These are phyloP conservation scores for Mangifera indica DNA, from an alignment of 345 rosid genomes.

Conservation along the genomic window DNA sequence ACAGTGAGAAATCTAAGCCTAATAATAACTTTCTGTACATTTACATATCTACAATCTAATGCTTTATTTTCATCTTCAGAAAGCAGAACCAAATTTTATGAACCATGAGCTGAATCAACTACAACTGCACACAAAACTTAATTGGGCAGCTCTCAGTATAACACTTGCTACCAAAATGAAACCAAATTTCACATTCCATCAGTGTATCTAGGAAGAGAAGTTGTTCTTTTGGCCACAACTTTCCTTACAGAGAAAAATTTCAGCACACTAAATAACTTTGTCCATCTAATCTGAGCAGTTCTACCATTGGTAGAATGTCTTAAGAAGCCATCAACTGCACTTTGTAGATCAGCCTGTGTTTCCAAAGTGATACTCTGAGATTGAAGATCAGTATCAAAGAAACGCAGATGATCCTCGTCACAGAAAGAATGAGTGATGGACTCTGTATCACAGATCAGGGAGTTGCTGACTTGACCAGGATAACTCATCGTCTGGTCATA, in stretches of 20 bases:
- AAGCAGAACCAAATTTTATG: conserved; percentile 10
- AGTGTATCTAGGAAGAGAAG: conserved; percentile 26
- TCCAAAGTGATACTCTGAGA: conserved; percentile 48
- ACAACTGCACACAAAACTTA: conserved; percentile 28
- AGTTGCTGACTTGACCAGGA: conserved; percentile 41
- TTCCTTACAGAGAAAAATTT: too few species aligned
- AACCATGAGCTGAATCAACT: conserved; percentile 20
- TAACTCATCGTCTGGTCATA: conserved; percentile 51
- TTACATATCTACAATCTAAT: conserved; percentile 23
- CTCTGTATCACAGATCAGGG: conserved; percentile 54
- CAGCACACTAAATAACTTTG: too few species aligned
- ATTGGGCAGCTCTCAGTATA: conserved; percentile 19
- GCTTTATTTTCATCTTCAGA: conserved; percentile 6
- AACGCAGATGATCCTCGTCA: conserved; percentile 67
- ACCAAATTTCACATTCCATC: conserved; percentile 6
- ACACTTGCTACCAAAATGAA: neutral
- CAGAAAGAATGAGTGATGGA: conserved; percentile 56
- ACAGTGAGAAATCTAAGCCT: conserved; percentile 11
- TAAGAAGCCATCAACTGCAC: conserved; percentile 54
- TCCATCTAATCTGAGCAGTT: too few species aligned
- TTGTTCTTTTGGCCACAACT: too few species aligned
- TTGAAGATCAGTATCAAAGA: conserved; percentile 43
- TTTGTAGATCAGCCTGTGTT: conserved; percentile 59
- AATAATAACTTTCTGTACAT: neutral
- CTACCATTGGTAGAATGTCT: conserved; percentile 35